These are phyloP conservation scores for Hortaea sp. DNA, from an alignment of 2,329 filamentous ascomycete species.

Conservation along the genomic window DNA sequence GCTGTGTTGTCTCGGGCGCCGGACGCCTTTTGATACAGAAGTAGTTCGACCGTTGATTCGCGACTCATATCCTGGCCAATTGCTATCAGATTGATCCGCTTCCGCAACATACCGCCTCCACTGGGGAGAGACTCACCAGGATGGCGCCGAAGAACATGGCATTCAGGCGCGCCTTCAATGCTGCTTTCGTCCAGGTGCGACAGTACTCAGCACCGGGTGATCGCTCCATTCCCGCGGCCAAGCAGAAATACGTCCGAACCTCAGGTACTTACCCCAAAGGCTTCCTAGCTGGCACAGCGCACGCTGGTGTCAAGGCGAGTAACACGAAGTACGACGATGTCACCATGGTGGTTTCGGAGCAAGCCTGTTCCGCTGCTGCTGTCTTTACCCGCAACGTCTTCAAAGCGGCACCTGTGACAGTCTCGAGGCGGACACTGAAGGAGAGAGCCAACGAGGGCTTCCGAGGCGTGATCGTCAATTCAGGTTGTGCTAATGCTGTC, in stretches of 20 bases:
- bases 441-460: constrained; percentile 59
- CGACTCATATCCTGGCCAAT: too few species aligned
- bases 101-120: too few species aligned
- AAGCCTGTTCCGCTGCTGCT: constrained; percentile 74
- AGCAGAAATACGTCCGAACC: constrained; percentile 82
- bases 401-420: constrained; percentile 87
- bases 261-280: constrained; percentile 81
- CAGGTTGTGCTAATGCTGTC: constrained; percentile 93
- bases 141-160: constrained; percentile 12
- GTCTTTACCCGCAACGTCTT: constrained; percentile 99
- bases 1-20: too few species aligned
- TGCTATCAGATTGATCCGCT: too few species aligned
- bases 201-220: constrained; percentile 51
- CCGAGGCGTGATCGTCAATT: constrained; percentile 80
- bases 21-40: too few species aligned
- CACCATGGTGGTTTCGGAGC: constrained; percentile 76
- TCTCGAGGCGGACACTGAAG: constrained; percentile 56
- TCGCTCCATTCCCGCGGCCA: constrained; percentile 59
- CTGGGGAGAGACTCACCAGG: neutral
- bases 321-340: constrained; percentile 90
- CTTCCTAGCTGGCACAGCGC: constrained; percentile 75
- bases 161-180: constrained; percentile 17
- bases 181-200: constrained; percentile 35
- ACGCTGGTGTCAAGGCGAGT: constrained; percentile 86
- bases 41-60: too few species aligned